Evolutionary conservation across 768 basidiomycete species (phyloP).

Genomic region (Pulveroboletus sp.): DNA sequence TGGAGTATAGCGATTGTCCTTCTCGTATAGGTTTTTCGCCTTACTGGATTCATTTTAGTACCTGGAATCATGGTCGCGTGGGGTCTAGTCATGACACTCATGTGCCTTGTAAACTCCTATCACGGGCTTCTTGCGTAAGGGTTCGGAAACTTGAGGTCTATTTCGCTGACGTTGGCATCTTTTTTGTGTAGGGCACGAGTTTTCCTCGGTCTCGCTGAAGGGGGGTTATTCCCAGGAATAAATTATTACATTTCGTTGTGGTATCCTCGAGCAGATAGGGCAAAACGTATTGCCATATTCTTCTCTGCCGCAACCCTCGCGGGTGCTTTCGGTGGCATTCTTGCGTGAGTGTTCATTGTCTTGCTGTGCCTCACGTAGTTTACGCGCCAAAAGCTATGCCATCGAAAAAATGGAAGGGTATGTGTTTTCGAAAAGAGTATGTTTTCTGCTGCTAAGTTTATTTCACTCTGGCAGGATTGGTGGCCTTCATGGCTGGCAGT

Average conservation of each 20-base stretch:
- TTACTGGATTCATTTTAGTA: slow-evolving; percentile 29
- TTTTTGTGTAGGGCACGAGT: slow-evolving; percentile 30
- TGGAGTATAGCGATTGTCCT: slow-evolving; percentile 27
- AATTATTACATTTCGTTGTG: slow-evolving; percentile 50
- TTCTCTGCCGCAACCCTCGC: slow-evolving; percentile 57
- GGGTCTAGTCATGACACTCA: slow-evolving; percentile 37
- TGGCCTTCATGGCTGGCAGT: slow-evolving; percentile 35
- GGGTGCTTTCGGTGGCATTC: slow-evolving; percentile 47
- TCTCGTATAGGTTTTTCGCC: not conserved
- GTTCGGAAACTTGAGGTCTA: not conserved
- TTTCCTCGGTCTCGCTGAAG: slow-evolving; percentile 46
- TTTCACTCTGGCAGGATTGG: slow-evolving; percentile 14
- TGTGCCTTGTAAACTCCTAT: slow-evolving; percentile 35
- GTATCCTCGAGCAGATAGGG: slow-evolving; percentile 57
- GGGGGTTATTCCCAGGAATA: slow-evolving; percentile 40
- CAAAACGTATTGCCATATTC: slow-evolving; percentile 55
- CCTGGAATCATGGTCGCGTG: slow-evolving; percentile 37
- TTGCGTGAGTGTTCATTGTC: slow-evolving; percentile 33
- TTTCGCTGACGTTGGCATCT: not conserved
- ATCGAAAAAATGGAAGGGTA: slow-evolving; percentile 34
- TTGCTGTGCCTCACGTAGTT: not conserved
- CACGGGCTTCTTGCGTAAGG: slow-evolving; percentile 30
- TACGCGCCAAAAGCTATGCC: slow-evolving; percentile 27
- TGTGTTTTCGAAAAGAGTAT: slow-evolving; percentile 15
- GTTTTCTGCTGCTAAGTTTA: not conserved